Percentiles rank a stretch among this genome's conserved stretches.
Evolutionary conservation across 768 basidiomycete genomes (phyloP).

Genomic region (Boletus tomentosulus): DNA sequence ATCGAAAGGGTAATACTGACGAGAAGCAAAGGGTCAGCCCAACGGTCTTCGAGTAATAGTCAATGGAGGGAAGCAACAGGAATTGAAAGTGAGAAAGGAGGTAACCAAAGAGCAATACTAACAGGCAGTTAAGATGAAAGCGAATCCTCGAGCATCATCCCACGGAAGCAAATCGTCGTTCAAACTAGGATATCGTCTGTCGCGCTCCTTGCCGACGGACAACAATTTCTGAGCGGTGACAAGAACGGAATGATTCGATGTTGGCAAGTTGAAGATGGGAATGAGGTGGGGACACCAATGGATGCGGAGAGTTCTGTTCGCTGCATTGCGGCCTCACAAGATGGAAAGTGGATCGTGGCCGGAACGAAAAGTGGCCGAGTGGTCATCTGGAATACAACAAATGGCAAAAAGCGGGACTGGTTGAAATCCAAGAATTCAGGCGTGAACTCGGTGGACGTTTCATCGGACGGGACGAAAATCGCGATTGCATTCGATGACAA

Average conservation of each 20-base stretch:
- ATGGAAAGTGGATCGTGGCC: not conserved
- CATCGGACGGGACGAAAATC: not conserved
- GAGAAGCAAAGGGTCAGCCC: no score
- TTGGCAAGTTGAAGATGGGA: not conserved
- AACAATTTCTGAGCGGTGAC: not conserved
- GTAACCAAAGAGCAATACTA: no score
- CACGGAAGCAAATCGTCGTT: no score
- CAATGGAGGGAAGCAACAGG: no score
- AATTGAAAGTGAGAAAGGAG: no score
- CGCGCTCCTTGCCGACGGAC: not conserved
- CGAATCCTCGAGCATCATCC: no score
- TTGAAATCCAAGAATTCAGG: not conserved
- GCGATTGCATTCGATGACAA: not conserved
- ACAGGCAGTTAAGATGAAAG: no score
- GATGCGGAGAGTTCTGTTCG: not conserved
- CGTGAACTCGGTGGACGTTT: not conserved
- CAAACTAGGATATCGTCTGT: not conserved
- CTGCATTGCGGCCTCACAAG: not conserved
- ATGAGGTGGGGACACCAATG: not conserved
- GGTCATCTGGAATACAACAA: not conserved
- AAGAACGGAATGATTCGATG: not conserved
- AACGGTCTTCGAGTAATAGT: no score
- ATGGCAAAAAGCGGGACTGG: no score
- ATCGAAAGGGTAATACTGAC: no score
- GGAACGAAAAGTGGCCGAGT: not conserved